phyloP scores from a whole-genome alignment of 2,329 filamentous ascomycete genomes.

The Dryadomyces quercivorus region DNA sequence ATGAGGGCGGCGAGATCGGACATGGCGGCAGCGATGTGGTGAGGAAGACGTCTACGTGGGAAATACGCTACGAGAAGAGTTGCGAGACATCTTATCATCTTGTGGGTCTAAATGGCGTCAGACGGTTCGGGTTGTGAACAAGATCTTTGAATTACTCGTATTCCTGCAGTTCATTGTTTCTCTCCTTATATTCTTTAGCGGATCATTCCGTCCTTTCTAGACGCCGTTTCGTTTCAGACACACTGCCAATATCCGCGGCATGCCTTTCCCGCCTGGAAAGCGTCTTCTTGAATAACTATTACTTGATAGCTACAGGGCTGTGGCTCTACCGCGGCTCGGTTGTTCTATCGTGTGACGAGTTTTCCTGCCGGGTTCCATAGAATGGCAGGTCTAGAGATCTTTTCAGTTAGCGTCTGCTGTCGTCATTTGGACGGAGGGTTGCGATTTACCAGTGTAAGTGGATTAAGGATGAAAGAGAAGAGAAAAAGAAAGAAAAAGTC shows the following conservation, averaged over 20 bases:
- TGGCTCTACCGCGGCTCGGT: neutral
- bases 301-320: neutral
- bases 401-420: neutral
- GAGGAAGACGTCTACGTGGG: too few relatives aligned
- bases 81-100: too few relatives aligned
- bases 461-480: neutral
- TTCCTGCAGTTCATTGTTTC: too few relatives aligned
- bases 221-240: neutral
- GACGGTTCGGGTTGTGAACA: too few relatives aligned
- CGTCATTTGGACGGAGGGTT: neutral
- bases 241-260: neutral
- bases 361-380: neutral
- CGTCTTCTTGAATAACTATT: neutral
- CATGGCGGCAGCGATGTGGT: neutral
- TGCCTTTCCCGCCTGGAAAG: too few relatives aligned
- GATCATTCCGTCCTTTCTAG: too few relatives aligned
- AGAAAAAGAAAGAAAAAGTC: neutral
- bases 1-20: neutral
- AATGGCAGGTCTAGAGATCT: neutral
- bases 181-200: too few relatives aligned
- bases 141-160: too few relatives aligned
- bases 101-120: too few relatives aligned
- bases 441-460: neutral
- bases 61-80: too few relatives aligned
- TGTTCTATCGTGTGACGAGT: neutral